phyloP scores from a whole-genome alignment of 139 green algal species.

The Trebouxia sp. region DNA sequence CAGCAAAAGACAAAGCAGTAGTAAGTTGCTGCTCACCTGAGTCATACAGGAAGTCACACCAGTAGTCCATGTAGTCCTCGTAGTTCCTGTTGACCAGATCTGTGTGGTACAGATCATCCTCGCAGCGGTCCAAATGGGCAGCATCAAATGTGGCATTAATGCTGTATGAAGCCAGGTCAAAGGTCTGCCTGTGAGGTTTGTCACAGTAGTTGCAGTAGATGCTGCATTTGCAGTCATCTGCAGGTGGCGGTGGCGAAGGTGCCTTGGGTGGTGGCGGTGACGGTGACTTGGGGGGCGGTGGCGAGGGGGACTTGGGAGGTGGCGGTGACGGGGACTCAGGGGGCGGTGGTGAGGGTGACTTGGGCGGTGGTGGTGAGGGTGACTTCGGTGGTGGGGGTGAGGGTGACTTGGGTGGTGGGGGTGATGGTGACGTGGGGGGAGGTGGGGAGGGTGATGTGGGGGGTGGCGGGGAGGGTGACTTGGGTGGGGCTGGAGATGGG shows the following conservation, averaged over 20 bases:
- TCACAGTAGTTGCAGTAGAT: constrained; percentile 15
- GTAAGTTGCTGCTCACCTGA: too few relatives aligned
- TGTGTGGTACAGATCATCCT: not conserved
- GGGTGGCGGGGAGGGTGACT: not conserved
- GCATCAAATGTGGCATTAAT: not conserved
- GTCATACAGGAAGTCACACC: not conserved
- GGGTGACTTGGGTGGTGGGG: not conserved
- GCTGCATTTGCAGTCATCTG: not conserved
- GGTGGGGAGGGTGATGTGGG: not conserved
- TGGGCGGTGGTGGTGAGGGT: not conserved
- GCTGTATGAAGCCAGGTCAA: not conserved
- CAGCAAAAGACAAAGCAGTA: too few relatives aligned
- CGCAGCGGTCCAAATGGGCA: constrained; percentile 1
- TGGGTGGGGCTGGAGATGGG: not conserved
- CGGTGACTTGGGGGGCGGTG: not conserved
- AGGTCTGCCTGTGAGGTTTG: not conserved
- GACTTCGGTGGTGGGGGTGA: not conserved
- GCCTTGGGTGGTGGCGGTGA: not conserved
- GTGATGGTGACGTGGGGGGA: too few relatives aligned
- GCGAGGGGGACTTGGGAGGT: not conserved
- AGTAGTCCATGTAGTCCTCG: constrained; percentile 18
- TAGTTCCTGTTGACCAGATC: constrained; percentile 22
- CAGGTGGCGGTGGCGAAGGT: not conserved
- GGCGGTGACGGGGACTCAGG: too few relatives aligned
- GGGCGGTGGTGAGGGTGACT: not conserved